Conservation (phyloP, 306 rosid genomes). For the Sindora glabra region DNA sequence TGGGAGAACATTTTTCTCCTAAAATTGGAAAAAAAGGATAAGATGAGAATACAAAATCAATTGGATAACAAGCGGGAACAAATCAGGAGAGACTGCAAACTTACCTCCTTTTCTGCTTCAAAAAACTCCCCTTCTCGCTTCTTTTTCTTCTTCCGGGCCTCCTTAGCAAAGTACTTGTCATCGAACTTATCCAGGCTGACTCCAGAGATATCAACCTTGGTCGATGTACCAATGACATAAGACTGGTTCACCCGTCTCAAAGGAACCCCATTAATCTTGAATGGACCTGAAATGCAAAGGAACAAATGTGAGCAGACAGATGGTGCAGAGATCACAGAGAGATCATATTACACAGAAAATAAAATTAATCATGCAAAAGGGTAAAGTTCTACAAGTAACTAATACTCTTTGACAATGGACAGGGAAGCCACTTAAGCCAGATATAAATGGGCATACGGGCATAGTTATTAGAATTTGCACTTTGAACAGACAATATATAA, state of each 20-base stretch:
- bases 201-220: constrained; percentile 51
- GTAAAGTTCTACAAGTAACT: no score
- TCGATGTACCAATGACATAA: constrained; percentile 58
- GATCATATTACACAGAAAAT: not conserved
- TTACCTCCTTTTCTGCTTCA: constrained; percentile 59
- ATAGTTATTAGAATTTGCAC: no score
- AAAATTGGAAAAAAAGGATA: not conserved
- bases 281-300: constrained; percentile 36
- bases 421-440: no score
- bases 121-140: constrained; percentile 58
- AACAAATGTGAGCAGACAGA: not conserved
- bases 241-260: constrained; percentile 65
- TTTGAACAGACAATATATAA: no score
- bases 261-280: constrained; percentile 64
- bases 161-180: constrained; percentile 59
- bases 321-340: not conserved
- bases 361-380: no score
- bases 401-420: no score
- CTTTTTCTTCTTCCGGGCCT: constrained; percentile 39
- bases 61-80: not conserved
- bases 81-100: not conserved
- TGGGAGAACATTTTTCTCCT: constrained; percentile 68
- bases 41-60: not conserved
- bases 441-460: no score
- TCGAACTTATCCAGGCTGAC: constrained; percentile 44